phyloP scores from a whole-genome alignment of 2,329 filamentous ascomycete species.

The Ustulina deusta region DNA sequence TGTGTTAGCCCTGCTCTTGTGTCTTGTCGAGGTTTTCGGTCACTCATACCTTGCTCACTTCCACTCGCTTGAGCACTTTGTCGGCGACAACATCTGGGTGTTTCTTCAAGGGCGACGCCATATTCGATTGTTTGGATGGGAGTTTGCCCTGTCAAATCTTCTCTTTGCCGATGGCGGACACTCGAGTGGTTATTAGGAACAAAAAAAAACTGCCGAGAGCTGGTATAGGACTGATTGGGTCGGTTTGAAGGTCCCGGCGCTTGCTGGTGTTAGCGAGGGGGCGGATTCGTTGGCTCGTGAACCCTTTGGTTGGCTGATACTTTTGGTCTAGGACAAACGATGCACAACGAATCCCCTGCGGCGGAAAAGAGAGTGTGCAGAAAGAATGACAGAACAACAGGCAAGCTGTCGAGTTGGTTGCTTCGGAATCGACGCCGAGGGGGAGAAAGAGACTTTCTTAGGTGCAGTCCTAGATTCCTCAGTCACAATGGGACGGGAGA shows the following conservation, averaged over 20 bases:
- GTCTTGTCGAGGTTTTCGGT: conserved; percentile 23
- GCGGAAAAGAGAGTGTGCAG: conserved; percentile 26
- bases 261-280: conserved; percentile 48
- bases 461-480: conserved; percentile 38
- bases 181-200: conserved; percentile 43
- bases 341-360: conserved; percentile 27
- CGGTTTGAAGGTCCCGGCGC: conserved; percentile 47
- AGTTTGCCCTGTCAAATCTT: conserved; percentile 18
- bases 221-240: conserved; percentile 49
- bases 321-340: conserved; percentile 26
- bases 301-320: conserved; percentile 37
- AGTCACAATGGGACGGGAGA: conserved; percentile 40
- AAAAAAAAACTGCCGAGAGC: conserved; percentile 31
- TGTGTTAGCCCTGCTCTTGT: conserved; percentile 38
- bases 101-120: conserved; percentile 72
- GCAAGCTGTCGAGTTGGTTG: conserved; percentile 28
- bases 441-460: conserved; percentile 37
- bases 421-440: conserved; percentile 28
- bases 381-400: conserved; percentile 32
- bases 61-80: conserved; percentile 77
- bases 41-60: conserved; percentile 77
- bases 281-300: conserved; percentile 41
- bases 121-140: conserved; percentile 53
- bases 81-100: conserved; percentile 74
- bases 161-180: conserved; percentile 30